Percentiles rank a stretch among this genome's conserved stretches.
Evolutionary conservation across 2,329 filamentous ascomycete genomes (phyloP).

Genomic region (Fusarium tanahbumbuense): DNA sequence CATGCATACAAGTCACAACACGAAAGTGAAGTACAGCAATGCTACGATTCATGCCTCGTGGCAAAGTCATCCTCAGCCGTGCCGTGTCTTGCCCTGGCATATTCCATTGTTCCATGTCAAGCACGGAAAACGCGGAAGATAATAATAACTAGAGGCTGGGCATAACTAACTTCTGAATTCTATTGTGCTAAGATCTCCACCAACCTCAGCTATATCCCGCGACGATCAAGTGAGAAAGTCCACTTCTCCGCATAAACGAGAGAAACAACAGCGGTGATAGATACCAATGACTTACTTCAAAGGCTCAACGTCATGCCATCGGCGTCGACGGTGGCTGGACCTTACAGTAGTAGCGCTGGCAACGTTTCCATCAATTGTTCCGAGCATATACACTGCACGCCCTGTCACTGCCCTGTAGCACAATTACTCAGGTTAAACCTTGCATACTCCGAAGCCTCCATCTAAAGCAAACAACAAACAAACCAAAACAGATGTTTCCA

Average conservation of each 20-base stretch:
- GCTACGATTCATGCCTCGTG: constrained; percentile 24
- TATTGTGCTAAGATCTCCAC: neutral
- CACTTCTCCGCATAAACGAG: constrained; percentile 41
- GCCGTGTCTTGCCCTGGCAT: constrained; percentile 33
- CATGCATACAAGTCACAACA: constrained; percentile 28
- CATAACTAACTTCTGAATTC: neutral
- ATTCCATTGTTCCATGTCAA: neutral
- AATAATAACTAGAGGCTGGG: constrained; percentile 9
- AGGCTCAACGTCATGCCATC: neutral
- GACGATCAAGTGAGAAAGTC: constrained; percentile 8
- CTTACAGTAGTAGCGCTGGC: neutral
- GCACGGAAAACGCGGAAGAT: constrained; percentile 11
- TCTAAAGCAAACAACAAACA: neutral
- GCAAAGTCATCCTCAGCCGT: constrained; percentile 11
- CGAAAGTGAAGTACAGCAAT: constrained; percentile 4
- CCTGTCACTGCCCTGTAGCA: neutral
- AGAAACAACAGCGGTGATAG: constrained; percentile 15
- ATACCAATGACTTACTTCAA: neutral
- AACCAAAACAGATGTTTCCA: constrained; percentile 5
- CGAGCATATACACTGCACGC: constrained; percentile 8
- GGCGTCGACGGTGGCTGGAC: constrained; percentile 8
- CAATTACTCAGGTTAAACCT: neutral
- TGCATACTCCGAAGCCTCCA: neutral
- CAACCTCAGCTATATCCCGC: neutral
- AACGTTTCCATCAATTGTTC: constrained; percentile 22